Evolutionary conservation across 2,329 filamentous ascomycete species (phyloP).

Genomic region (Colletotrichum musicola): DNA sequence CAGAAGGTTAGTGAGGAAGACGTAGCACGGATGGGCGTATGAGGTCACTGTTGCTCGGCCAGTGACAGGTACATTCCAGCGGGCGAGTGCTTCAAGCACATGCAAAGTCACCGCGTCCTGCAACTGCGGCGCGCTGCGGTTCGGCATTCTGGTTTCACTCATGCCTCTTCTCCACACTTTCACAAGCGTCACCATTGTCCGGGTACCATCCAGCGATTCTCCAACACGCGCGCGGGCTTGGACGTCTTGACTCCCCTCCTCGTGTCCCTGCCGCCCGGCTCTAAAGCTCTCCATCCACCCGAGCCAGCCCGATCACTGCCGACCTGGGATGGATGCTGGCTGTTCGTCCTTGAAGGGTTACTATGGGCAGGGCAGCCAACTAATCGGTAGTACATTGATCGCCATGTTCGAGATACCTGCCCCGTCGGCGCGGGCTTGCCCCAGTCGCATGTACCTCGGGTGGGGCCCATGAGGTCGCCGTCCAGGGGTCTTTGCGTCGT

Average conservation of each 20-base stretch:
- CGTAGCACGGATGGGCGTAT: neutral
- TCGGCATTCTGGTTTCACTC: conserved; percentile 29
- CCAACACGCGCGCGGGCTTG: conserved; percentile 28
- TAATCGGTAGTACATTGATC: conserved; percentile 17
- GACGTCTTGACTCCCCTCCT: neutral
- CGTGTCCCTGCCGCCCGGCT: conserved; percentile 37
- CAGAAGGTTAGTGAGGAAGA: too few relatives aligned
- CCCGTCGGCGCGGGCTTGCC: neutral
- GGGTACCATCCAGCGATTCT: conserved; percentile 16
- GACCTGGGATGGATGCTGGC: conserved; percentile 40
- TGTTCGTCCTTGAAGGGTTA: conserved; percentile 16
- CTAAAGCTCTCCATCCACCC: conserved; percentile 47
- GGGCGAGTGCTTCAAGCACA: conserved; percentile 24
- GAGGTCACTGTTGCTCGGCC: conserved; percentile 24
- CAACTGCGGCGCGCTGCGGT: neutral
- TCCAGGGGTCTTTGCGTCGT: conserved; percentile 22
- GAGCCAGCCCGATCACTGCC: conserved; percentile 52
- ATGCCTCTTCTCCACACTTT: conserved; percentile 45
- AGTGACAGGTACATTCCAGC: conserved; percentile 20
- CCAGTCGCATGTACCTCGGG: conserved; percentile 25
- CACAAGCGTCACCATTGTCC: conserved; percentile 42
- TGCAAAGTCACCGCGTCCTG: conserved; percentile 28
- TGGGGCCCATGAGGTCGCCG: conserved; percentile 10
- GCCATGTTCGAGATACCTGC: conserved; percentile 17
- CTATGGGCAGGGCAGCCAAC: conserved; percentile 3